Base-by-base conservation (phyloP, 805 yeast genomes). In the Kuraishia cidri region DNA sequence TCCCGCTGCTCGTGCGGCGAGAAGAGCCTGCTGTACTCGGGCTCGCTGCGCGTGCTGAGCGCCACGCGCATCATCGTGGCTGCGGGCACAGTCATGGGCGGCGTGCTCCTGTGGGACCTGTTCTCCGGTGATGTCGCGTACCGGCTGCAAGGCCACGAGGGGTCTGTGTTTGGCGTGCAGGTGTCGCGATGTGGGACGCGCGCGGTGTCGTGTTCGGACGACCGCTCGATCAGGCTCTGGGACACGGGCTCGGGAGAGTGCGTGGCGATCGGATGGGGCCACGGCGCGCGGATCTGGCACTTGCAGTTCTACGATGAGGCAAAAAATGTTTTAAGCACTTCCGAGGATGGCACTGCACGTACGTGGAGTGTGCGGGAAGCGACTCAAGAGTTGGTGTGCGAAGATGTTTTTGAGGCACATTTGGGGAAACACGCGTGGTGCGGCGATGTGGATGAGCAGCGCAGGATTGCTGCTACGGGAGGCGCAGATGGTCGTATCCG, bases 61-160 rank as follows among this genome's bases (percentile, higher is more conserved):
- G 40, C 44, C 21, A 24, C 12, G 17, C 52, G 55, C 24, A 69
- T 79, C 0, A 50, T 69, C 4, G 65, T 86, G 10, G 86, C 86
- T 18, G 88, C 96, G 0, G 98, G 98, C 16, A 90, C 98, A 0
- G 97, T 90, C 3, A 77, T 88, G 78, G 79, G 79, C 30, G 95
- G 97, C 10, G 77, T 85, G 2, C 59, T 83, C 3, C 60, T 87
- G 2, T 90, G 97, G 97, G 75, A 75, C 30, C 47, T 75, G 16
- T 51, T 52, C 24, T 43, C 56, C 3, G 40, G 56, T 1, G 28
- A 59, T 20, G 58, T 79, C 6, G 16, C 73, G 3, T 74, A 76
- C 43, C 68, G 66, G 24, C 60, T 90, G 32, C 67, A 69, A 0
- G 81, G 79, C 1, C 98, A 92, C 57, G 87, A 80, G 51, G 98